Evolutionary conservation across 2,329 filamentous ascomycete species (phyloP), one percentile per base, ranked within the genome.

Genomic region (Stachybotrys elegans): DNA sequence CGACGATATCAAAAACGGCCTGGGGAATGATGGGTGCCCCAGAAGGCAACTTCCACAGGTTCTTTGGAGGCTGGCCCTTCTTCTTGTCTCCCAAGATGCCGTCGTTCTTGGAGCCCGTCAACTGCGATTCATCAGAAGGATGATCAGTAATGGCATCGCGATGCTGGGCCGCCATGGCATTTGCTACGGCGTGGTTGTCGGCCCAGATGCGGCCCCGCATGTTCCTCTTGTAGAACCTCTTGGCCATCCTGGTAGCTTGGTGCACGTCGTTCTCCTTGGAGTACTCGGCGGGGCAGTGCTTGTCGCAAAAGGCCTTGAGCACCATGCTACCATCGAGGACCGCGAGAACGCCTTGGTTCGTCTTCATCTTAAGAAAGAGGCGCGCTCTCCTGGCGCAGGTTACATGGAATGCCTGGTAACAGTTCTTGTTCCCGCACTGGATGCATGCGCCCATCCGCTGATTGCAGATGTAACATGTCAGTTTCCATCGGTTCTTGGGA

Each of bases 381-480:
- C 84, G 84, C 39, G 91, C 90, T 56, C 88, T 82, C 44, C 93
- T 81, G 20, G 93, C 93, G 62, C 93, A 98, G 5, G 93, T 97
- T 43, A 96, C 90, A 66, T 98, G 93, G 63, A 98, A 98, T 8
- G 93, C 93, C 58, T 92, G 85, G 60, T 95, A 98, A 65, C 93
- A 98, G 49, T 86, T 88, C 67, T 96, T 97, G 70, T 97, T 96
- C 48, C 91, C 89, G 65, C 93, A 98, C 65, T 98, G 93, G 48
- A 98, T 96, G 65, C 92, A 97, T 32, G 93, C 92, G 19, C 93
- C 93, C 93, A 98, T 98, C 56, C 84, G 86, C 67, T 98, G 93
- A 52, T 90, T 86, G 69, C 93, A 98, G 45, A 98, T 94, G 64
- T 98, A 98, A 69, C 93, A 98, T 32, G 80, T 84, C 59, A 96